Base-by-base conservation (phyloP, 305 asterid species). In the Solanum hybrid region DNA sequence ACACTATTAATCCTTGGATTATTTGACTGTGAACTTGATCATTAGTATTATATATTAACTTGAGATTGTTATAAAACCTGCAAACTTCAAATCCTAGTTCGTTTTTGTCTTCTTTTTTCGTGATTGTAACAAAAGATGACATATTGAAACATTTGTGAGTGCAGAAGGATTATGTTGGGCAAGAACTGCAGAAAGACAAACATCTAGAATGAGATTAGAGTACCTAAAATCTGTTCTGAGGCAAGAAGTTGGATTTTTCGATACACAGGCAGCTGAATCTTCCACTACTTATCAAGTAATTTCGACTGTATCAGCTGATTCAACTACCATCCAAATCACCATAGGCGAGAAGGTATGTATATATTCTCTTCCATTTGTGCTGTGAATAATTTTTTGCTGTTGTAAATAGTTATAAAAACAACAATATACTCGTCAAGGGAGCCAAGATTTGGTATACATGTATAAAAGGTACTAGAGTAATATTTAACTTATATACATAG, bases 111-210 rank as follows among this genome's bases (percentile, higher is more conserved):
- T 60, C 1, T n/a, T 79, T 51, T 60, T 42, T 1, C 5, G 26
- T 38, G 76, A 73, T n/a, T 3, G 64, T 66, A 31, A 4, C 12
- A 24, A 51, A 84, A 51, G 75, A 84, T 84, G 38, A 82, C 42
- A 84, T 84, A 11, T 31, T 51, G 31, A 84, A 10, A 46, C 14
- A 79, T 90, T 77, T 90, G 46, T 13, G 17, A 71, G 32, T 24
- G 76, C 94, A 95, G 99, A 96, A 86, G 99, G 98, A 89, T 66
- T 95, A 26, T 96, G 98, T 87, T 96, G 98, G 98, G 97, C 98
- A 85, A 95, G 98, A 93, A 96, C 98, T 3, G 98, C 98, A 64
- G 98, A 96, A 91, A 95, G 98, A 88, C 98, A 95, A 92, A 94
- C 95, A 73, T 95, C 98, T 60, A 42, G 95, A 81, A 94, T 96